Evolutionary conservation across 2,329 filamentous ascomycete genomes (phyloP), one percentile per base, ranked within the genome.

Genomic region (Drechslera avenae): DNA sequence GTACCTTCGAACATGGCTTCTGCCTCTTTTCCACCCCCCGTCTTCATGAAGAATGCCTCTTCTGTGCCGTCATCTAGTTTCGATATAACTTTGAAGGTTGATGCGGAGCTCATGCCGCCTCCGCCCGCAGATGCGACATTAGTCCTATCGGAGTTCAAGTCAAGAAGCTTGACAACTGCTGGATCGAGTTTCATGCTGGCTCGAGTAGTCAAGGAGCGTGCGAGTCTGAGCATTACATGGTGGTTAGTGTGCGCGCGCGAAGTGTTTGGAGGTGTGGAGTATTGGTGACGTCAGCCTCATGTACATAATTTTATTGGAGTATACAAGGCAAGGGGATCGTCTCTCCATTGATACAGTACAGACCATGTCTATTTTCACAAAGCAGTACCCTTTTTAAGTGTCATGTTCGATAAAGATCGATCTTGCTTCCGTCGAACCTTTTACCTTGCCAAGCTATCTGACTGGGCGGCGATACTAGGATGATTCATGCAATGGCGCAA

Each of bases 21-120:
- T 0, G 87, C 82, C 14, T 82, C 80, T 2, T 75, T 67, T 0
- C 86, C 87, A 4, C 71, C 74, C 0, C 85, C 86, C 0, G 81
- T 89, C 73, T 93, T 92, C 72, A 92, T 82, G 69, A 92, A 93
- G 64, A 82, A 91, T 16, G 78, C 74, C 57, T 76, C 78, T 1
- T 79, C 74, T 35, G 75, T 75, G 23, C 81, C 83, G 60, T 84
- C 75, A 13, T 71, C 58, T 3, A 75, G 64, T 45, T 70, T 75
- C 4, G 75, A 75, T 4, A 73, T 76, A 36, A 84, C 77, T 67
- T 86, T 88, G 50, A 82, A 86, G 0, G 87, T 89, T 0, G 85
- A 85, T 1, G 87, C 79, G 57, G 76, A 78, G 48, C 76, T 78
- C 50, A 88, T 89, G 34, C 86, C 86, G 1, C 86, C 88, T 39